Percentiles rank a stretch among this genome's conserved stretches.
These are phyloP conservation scores for Trichophyton simii DNA, from an alignment of 2,329 filamentous ascomycete genomes.

Conservation along the genomic window DNA sequence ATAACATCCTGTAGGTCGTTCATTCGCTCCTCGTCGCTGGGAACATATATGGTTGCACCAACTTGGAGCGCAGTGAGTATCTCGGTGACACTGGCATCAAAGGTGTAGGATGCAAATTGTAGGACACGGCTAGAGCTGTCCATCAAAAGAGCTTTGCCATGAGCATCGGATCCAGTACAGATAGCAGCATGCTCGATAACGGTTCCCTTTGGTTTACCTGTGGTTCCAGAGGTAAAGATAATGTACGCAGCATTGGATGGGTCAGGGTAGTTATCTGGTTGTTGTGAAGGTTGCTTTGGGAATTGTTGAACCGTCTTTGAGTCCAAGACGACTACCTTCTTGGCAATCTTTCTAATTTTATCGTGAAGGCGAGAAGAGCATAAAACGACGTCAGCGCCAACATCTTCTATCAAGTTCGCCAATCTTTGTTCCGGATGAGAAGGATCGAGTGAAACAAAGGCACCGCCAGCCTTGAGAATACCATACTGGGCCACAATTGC, in stretches of 20 bases:
- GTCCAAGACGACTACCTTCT: conserved; percentile 20
- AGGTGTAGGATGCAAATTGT: conserved; percentile 45
- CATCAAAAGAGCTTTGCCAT: conserved; percentile 42
- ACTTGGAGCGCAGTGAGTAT: conserved; percentile 43
- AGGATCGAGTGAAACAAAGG: conserved; percentile 32
- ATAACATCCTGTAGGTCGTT: conserved; percentile 42
- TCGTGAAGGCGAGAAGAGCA: conserved; percentile 22
- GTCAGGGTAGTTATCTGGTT: conserved; percentile 11
- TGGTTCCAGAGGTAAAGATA: conserved; percentile 48
- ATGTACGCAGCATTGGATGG: conserved; percentile 41
- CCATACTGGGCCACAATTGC: conserved; percentile 31
- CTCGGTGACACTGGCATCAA: conserved; percentile 44
- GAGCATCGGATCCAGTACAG: conserved; percentile 41
- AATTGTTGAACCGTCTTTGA: conserved; percentile 20
- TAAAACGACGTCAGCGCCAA: conserved; percentile 24
- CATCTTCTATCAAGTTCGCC: conserved; percentile 24
- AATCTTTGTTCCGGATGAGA: conserved; percentile 28
- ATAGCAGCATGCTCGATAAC: conserved; percentile 50
- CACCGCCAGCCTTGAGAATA: conserved; percentile 31
- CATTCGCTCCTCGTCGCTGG: conserved; percentile 38
- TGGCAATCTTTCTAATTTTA: conserved; percentile 21
- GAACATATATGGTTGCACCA: conserved; percentile 50
- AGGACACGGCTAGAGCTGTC: conserved; percentile 43
- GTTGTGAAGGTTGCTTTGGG: conserved; percentile 14
- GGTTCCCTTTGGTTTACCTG: conserved; percentile 47